Conservation (phyloP, 2,329 filamentous ascomycete species). For the Neonectria ditissima region DNA sequence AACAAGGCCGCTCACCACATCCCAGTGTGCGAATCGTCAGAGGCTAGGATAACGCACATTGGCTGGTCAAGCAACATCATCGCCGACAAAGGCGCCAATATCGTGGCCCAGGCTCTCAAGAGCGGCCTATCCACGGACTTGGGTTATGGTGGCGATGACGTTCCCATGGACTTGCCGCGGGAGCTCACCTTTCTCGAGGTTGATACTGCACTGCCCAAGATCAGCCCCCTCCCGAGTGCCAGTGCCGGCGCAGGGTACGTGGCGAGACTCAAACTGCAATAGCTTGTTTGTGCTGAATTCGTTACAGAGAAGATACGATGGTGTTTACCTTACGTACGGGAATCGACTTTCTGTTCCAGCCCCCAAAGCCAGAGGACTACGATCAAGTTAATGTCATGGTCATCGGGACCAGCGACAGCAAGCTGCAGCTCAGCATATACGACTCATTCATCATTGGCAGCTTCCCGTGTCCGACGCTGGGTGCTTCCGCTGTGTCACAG, state of each 20-base stretch:
- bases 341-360: conserved; percentile 76
- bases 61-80: conserved; percentile 63
- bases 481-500: conserved; percentile 42
- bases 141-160: conserved; percentile 21
- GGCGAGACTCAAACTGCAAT: neutral
- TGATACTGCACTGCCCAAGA: conserved; percentile 79
- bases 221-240: conserved; percentile 74
- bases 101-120: conserved; percentile 25
- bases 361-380: conserved; percentile 71
- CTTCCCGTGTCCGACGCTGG: conserved; percentile 63
- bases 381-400: conserved; percentile 85
- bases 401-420: conserved; percentile 77
- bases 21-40: conserved; percentile 59
- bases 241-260: conserved; percentile 71
- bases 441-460: conserved; percentile 84
- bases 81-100: conserved; percentile 45
- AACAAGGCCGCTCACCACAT: conserved; percentile 85
- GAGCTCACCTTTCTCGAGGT: conserved; percentile 82
- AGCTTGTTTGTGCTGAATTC: conserved; percentile 24
- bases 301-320: conserved; percentile 62
- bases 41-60: conserved; percentile 62
- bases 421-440: conserved; percentile 83
- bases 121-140: conserved; percentile 31
- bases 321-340: conserved; percentile 78
- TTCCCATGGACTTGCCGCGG: conserved; percentile 70